A percentile compares a stretch with the other conserved stretches of the same genome.
Evolutionary conservation across 169 alveolate genomes (phyloP).

Genomic region (Plasmodium reichenowi): DNA sequence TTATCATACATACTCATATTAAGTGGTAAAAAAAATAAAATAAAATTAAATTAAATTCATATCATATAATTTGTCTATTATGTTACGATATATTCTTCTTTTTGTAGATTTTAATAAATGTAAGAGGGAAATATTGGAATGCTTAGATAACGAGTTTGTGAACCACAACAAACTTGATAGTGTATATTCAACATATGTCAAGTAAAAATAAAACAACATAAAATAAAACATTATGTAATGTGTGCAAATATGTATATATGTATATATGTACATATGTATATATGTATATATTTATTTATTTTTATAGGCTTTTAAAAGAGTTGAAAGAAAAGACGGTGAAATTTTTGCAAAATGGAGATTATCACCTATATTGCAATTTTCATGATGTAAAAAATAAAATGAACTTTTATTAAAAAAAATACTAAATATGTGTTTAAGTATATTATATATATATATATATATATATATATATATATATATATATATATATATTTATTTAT

Average conservation of each 20-base stretch:
- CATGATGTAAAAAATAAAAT: constrained; percentile 24
- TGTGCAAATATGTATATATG: neutral
- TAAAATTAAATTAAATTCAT: neutral
- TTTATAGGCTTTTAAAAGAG: constrained; percentile 12
- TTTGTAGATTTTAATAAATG: constrained; percentile 28
- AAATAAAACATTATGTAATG: too few relatives aligned
- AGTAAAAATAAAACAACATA: constrained; percentile 1
- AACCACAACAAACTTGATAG: constrained; percentile 12
- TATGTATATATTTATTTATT: neutral
- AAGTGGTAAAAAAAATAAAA: constrained; percentile 9
- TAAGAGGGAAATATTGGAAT: constrained; percentile 15
- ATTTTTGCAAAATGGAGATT: constrained; percentile 55
- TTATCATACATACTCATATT: neutral
- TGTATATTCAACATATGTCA: constrained; percentile 28
- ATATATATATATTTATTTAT: neutral
- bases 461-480: neutral
- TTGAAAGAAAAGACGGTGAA: constrained; percentile 20
- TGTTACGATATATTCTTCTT: neutral
- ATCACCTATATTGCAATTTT: constrained; percentile 17
- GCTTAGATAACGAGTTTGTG: constrained; percentile 40
- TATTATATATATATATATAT: neutral
- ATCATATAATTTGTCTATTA: neutral
- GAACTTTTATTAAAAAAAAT: too few relatives aligned
- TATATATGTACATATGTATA: neutral
- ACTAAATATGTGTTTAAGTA: neutral